A percentile compares a stretch with the other conserved stretches of the same genome.
These are phyloP conservation scores for Nakazawaea molendinolei DNA, from an alignment of 805 yeast genomes.

Conservation along the genomic window DNA sequence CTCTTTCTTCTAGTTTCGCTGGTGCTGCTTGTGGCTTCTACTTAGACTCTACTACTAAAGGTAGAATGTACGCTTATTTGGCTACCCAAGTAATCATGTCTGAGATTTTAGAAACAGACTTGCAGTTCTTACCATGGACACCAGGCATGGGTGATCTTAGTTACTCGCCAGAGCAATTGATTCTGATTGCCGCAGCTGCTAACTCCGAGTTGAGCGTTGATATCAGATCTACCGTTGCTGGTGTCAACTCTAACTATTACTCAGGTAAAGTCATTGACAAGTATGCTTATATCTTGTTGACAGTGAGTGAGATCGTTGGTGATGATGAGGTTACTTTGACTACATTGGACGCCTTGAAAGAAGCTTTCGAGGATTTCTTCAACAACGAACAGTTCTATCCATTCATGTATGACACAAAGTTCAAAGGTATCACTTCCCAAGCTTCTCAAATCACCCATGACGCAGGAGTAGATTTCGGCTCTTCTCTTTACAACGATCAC, in stretches of 20 bases:
- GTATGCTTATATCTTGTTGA: conserved; percentile 49
- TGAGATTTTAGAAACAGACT: conserved; percentile 32
- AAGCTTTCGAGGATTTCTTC: conserved; percentile 35
- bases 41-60: conserved; percentile 43
- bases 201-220: conserved; percentile 37
- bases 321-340: conserved; percentile 40
- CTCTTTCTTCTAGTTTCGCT: conserved; percentile 26
- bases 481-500: conserved; percentile 48
- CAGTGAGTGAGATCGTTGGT: conserved; percentile 38
- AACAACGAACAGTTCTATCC: conserved; percentile 40
- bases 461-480: conserved; percentile 40
- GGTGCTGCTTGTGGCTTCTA: conserved; percentile 32
- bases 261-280: conserved; percentile 51
- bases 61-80: conserved; percentile 39
- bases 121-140: conserved; percentile 26
- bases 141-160: conserved; percentile 19
- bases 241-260: conserved; percentile 37
- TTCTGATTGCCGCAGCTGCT: conserved; percentile 37
- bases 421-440: conserved; percentile 50
- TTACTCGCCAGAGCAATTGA: conserved; percentile 38
- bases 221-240: conserved; percentile 32
- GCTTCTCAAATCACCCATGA: conserved; percentile 37
- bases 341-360: conserved; percentile 38
- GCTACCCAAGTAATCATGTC: conserved; percentile 30
- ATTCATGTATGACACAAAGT: conserved; percentile 48